Base-by-base conservation (phyloP, 75 land plant species). In the Sequoiadendron giganteum region DNA sequence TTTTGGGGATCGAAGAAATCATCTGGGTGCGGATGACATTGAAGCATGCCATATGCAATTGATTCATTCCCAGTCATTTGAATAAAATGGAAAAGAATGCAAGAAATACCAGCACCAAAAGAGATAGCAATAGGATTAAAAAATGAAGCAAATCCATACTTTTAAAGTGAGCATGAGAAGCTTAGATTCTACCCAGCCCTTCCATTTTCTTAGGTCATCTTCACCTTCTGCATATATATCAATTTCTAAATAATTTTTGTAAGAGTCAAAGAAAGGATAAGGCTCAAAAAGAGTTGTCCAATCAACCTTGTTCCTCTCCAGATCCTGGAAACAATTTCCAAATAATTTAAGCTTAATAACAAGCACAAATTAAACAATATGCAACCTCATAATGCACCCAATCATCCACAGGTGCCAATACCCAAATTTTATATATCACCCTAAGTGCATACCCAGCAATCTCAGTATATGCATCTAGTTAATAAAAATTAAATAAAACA, bases 161-260 rank as follows among this genome's bases (percentile, higher is more conserved):
- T 94, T 96, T 86, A 97, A 61, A 3, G 94, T 97, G 14, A 97
- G 94, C 84, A 93, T 93, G 18, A 98, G 93, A 45, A 97, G 95
- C 9, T 96, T 94, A 79, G 99, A 97, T 87, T 96, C 99, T 40
- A 93, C 97, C 99, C 99, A 97, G n/a, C 99, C 99, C 88, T 95
- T 95, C 99, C 99, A 97, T 30, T 91, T 90, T 30, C 95, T 92
- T 32, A 96, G 86, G 88, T 96, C 97, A 93, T 93, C 93, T 85
- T 87, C 95, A 90, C 94, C 94, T 86, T 89, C 95, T 83, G 99
- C 95, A 70, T 88, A 83, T 19, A 97, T 93, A 73, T 97, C 99
- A 85, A 95, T 97, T 87, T 95, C 94, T 88, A 97, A 88, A 87
- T 96, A 97, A 86, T 97, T 94, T 85, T 93, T 96, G 91, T 97